Base-by-base conservation (phyloP, 1,284 basidiomycete species). In the Malassezia globosa region DNA sequence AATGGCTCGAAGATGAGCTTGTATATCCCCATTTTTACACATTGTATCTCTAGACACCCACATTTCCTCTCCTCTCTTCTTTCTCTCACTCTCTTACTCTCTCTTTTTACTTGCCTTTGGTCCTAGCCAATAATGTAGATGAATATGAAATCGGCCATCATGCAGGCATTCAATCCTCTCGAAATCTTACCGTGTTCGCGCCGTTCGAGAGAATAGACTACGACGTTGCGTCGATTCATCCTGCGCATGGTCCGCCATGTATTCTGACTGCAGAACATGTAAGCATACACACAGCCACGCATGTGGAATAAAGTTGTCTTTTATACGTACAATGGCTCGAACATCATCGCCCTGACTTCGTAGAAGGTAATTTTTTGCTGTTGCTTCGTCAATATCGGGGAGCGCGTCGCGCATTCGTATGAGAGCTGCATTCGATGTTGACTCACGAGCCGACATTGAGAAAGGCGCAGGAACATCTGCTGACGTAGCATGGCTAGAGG, bases 1-100 rank as follows among this genome's bases (percentile, higher is more conserved):
- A 88, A 73, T 89, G 87, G 2, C 76, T 99, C 46, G 88, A 94
- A 55, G 69, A 66, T 21, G 69, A 72, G 48, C 56, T 70, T 37
- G 57, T 69, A 10, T 70, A 61, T 54, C 67, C 67, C 22, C 65
- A 65, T 41, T 69, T 67, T 54, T 69, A 70, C 47, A 70, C 64
- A 13, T 36, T 70, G 19, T 61, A 65, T 24, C 49, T 69, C 40
- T 40, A 31, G 42, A 44, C 37, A 46, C 27, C 34, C 36, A 37
- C 21, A n/a, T n/a, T n/a, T n/a, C n/a, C n/a, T n/a, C n/a, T n/a
- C 10, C 21, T n/a, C n/a, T n/a, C n/a, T n/a, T n/a, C n/a, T n/a
- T n/a, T n/a, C n/a, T n/a, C n/a, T n/a, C n/a, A n/a, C n/a, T n/a
- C n/a, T n/a, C n/a, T n/a, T n/a, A n/a, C n/a, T n/a, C n/a, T n/a